phyloP scores from a whole-genome alignment of 306 rosid species.

The Trifolium pratense region DNA sequence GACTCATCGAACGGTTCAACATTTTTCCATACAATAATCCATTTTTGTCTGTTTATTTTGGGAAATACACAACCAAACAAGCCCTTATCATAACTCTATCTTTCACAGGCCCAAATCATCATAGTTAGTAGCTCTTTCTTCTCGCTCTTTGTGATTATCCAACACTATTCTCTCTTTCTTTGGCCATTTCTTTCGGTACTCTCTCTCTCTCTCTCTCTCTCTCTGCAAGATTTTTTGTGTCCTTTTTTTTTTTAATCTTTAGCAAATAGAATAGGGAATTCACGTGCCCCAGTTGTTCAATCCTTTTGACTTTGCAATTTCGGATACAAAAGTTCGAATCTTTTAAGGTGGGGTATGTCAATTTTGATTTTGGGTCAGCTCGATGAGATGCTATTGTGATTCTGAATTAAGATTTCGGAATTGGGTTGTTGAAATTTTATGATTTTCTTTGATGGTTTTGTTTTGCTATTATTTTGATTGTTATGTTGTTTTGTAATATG shows the following conservation, averaged over 20 bases:
- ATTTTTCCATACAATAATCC: constrained; percentile 8
- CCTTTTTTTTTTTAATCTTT: neutral
- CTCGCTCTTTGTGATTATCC: constrained; percentile 36
- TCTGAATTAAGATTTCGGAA: constrained; percentile 18
- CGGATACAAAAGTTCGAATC: constrained; percentile 37
- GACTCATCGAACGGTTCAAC: constrained; percentile 36
- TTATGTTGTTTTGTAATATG: constrained; percentile 16
- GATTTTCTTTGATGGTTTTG: constrained; percentile 36
- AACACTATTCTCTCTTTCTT: constrained; percentile 39
- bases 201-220: constrained; percentile 35
- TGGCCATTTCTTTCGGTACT: constrained; percentile 57
- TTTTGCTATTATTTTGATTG: neutral
- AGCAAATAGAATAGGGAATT: constrained; percentile 26
- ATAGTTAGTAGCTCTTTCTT: constrained; percentile 20
- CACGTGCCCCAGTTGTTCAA: constrained; percentile 38
- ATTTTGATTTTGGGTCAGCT: constrained; percentile 36
- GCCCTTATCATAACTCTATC: constrained; percentile 61
- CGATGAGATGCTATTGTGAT: constrained; percentile 19
- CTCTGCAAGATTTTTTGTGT: too few species aligned
- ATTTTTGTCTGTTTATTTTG: constrained; percentile 51
- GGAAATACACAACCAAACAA: constrained; percentile 67
- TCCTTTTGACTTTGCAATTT: constrained; percentile 42
- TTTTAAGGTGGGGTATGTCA: constrained; percentile 40
- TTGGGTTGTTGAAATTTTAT: constrained; percentile 37
- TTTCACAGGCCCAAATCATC: constrained; percentile 26